Evolutionary conservation across 768 basidiomycete species (phyloP).

Genomic region (Gautieria morchelliformis): DNA sequence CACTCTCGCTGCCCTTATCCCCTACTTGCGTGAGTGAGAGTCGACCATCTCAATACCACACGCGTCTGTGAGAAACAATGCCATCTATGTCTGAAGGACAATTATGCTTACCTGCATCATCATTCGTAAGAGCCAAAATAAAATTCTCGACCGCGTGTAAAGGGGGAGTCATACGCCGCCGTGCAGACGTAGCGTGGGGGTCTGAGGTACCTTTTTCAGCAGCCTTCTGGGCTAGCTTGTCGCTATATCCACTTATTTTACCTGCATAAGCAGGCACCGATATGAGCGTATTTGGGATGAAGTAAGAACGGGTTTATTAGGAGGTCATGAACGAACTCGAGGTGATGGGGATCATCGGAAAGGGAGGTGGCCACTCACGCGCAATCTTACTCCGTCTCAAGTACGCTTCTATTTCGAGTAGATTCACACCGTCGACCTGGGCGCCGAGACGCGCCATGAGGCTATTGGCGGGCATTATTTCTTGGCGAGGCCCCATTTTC

Average conservation of each 20-base stretch:
- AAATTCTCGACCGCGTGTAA: slow-evolving; percentile 76
- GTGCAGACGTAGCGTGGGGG: neutral
- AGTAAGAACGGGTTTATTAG: too few relatives aligned
- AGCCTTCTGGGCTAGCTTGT: slow-evolving; percentile 42
- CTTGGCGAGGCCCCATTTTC: slow-evolving; percentile 5
- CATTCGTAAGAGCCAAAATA: slow-evolving; percentile 63
- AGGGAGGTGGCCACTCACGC: slow-evolving; percentile 28
- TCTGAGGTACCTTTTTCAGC: slow-evolving; percentile 16
- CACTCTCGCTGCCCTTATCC: slow-evolving; percentile 28
- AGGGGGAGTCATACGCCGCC: slow-evolving; percentile 48
- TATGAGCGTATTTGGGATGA: too few relatives aligned
- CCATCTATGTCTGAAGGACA: neutral
- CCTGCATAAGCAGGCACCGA: slow-evolving; percentile 27
- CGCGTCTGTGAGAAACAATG: neutral
- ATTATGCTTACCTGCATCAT: slow-evolving; percentile 52
- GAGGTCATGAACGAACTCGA: slow-evolving; percentile 28
- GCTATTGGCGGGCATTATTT: slow-evolving; percentile 55
- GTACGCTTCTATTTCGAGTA: slow-evolving; percentile 76
- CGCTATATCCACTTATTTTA: slow-evolving; percentile 81
- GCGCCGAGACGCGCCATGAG: slow-evolving; percentile 58
- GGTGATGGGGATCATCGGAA: neutral
- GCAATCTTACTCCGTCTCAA: slow-evolving; percentile 69
- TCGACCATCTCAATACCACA: slow-evolving; percentile 52
- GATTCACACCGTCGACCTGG: slow-evolving; percentile 66
- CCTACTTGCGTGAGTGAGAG: slow-evolving; percentile 48